phyloP scores from a whole-genome alignment of 129 eudicot species.

The Calendula officinalis region DNA sequence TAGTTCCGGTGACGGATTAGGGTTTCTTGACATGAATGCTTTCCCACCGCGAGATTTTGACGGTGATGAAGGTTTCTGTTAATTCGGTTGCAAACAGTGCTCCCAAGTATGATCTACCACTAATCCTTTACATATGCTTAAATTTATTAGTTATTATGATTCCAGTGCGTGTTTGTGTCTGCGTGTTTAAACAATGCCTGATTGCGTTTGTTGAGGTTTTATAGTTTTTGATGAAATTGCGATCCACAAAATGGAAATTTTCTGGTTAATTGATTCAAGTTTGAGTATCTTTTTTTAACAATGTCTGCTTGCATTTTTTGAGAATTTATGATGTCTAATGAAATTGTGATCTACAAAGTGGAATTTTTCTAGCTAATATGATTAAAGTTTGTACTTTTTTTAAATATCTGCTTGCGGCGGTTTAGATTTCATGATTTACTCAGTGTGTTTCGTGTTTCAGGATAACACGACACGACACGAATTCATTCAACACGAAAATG shows the following conservation, averaged over 20 bases:
- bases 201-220: neutral
- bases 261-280: neutral
- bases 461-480: no score
- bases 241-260: neutral
- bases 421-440: no score
- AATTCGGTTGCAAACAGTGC: slow-evolving; percentile 20
- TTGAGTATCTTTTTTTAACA: slow-evolving; percentile 6
- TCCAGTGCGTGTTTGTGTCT: neutral
- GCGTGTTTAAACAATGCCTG: no score
- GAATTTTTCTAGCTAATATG: neutral
- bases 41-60: slow-evolving; percentile 23
- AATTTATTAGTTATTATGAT: neutral
- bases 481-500: no score
- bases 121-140: slow-evolving; percentile 15
- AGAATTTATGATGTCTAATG: neutral
- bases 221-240: neutral
- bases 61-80: slow-evolving; percentile 25
- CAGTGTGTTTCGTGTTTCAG: no score
- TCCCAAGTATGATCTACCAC: slow-evolving; percentile 24
- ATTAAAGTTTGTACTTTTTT: no score
- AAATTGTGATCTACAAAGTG: neutral
- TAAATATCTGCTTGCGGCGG: no score
- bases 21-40: slow-evolving; percentile 30
- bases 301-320: slow-evolving; percentile 17
- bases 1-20: slow-evolving; percentile 22